phyloP scores from a whole-genome alignment of 192 early-diverging fungal genomes.

The Chytriomyces sp. region DNA sequence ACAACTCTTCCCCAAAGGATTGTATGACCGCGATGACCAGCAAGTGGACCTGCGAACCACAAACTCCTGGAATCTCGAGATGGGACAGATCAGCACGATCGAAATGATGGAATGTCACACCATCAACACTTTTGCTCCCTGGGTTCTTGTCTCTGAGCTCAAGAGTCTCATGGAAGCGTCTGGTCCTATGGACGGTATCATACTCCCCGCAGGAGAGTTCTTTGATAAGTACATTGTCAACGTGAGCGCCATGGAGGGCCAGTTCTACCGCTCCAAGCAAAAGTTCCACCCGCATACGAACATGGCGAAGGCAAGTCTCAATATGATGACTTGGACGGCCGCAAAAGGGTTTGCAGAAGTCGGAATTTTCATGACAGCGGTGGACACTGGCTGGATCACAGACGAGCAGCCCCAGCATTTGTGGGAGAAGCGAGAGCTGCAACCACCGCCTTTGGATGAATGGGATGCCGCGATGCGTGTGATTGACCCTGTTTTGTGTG shows the following conservation, averaged over 20 bases:
- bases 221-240: conserved; percentile 55
- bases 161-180: conserved; percentile 47
- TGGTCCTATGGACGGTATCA: conserved; percentile 6
- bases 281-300: conserved; percentile 52
- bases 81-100: conserved; percentile 53
- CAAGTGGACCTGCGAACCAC: conserved; percentile 52
- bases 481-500: conserved; percentile 54
- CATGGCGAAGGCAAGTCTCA: conserved; percentile 56
- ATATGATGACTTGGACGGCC: conserved; percentile 62
- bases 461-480: conserved; percentile 59
- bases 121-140: conserved; percentile 63
- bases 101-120: conserved; percentile 65
- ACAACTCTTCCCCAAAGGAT: conserved; percentile 44
- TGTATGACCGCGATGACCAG: conserved; percentile 58
- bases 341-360: conserved; percentile 47
- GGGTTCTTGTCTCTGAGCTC: conserved; percentile 56
- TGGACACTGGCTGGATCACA: conserved; percentile 65
- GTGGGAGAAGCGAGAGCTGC: conserved; percentile 43
- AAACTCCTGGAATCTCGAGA: conserved; percentile 55
- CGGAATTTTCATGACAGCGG: conserved; percentile 60
- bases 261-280: conserved; percentile 59
- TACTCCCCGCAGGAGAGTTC: conserved; percentile 7
- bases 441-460: conserved; percentile 59
- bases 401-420: conserved; percentile 58
- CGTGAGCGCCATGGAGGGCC: conserved; percentile 62